These are phyloP conservation scores for Neopestalotiopsis sp. DNA, from an alignment of 2,329 filamentous ascomycete species.

Conservation along the genomic window DNA sequence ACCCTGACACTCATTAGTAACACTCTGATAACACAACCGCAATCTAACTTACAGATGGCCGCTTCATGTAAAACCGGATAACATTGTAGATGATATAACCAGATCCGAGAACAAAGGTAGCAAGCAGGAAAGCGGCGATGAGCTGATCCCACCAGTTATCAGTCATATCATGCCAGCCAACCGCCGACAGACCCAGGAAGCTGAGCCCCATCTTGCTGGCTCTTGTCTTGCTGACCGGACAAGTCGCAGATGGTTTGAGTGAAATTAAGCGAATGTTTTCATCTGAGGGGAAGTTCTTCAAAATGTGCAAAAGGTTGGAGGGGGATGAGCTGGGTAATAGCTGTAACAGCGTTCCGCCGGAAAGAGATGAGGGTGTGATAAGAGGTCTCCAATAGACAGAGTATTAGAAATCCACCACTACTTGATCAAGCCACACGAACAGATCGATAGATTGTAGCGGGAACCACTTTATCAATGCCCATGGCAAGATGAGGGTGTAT, in stretches of 20 bases:
- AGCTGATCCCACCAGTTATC: slow-evolving; percentile 8
- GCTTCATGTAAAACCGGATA: not conserved
- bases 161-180: slow-evolving; percentile 11
- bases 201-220: slow-evolving; percentile 11
- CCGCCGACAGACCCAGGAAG: slow-evolving; percentile 6
- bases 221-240: not conserved
- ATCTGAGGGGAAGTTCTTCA: not conserved
- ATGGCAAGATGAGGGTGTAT: not conserved
- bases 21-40: not conserved
- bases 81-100: not conserved
- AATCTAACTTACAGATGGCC: not conserved
- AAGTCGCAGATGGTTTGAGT: not conserved
- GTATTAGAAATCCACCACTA: slow-evolving; percentile 3
- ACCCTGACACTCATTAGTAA: not conserved
- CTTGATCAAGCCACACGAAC: not conserved
- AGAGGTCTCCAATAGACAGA: slow-evolving; percentile 1
- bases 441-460: not conserved
- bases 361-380: not conserved
- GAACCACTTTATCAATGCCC: not conserved
- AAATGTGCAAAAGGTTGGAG: not conserved
- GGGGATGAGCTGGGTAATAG: not conserved
- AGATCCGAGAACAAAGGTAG: slow-evolving; percentile 5
- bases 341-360: not conserved
- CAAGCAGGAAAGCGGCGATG: slow-evolving; percentile 6
- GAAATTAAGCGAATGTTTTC: not conserved